Base-by-base conservation (phyloP, 2,329 filamentous ascomycete genomes). In the Reticulascus tulasneorum region DNA sequence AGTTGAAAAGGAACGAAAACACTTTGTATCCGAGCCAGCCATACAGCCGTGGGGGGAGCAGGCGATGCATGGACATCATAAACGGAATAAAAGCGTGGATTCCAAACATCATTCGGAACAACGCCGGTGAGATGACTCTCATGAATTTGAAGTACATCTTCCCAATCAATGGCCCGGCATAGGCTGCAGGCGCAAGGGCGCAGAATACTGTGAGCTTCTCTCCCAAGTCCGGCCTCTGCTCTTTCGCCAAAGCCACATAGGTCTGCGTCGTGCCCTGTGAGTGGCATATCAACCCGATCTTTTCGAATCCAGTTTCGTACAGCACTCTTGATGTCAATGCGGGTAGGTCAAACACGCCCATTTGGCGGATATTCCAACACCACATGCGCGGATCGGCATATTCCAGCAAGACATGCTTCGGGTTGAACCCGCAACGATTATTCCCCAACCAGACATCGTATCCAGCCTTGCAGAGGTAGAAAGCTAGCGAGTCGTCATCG, bases 371-470 rank as follows among this genome's bases (percentile, higher is more conserved):
- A 47, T 94, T 94, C 91, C 91, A 97, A 25, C 82, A 80, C 91
- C 91, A 96, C 86, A 96, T 94, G 20, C 89, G 77, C 2, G 91
- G 90, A 53, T 97, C 91, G 4, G 67, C 66, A 47, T 84, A 80
- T 3, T 77, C 63, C 24, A 96, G 73, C 16, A 82, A 62, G 3
- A 72, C 75, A 54, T 97, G 91, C 46, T 80, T 76, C 1, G 91
- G 90, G 1, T 75, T 67, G 60, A 93, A 88, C 2, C 90, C 90
- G 54, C 89, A 94, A 15, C 91, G 77, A 55, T 95, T 96, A 63
- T 95, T 94, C 5, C 91, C 91, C 12, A 96, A 71, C 90, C 90
- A 97, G 24, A 97, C 87, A 57, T 97, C 91, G 59, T 88, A 96
- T 2, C 90, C 90, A 0, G 84, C 81, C 61, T 95, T 95, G 60